A percentile compares a stretch with the other conserved stretches of the same genome.
phyloP scores from a whole-genome alignment of 192 early-diverging fungal genomes.

The Paraglomus brasilianum region DNA sequence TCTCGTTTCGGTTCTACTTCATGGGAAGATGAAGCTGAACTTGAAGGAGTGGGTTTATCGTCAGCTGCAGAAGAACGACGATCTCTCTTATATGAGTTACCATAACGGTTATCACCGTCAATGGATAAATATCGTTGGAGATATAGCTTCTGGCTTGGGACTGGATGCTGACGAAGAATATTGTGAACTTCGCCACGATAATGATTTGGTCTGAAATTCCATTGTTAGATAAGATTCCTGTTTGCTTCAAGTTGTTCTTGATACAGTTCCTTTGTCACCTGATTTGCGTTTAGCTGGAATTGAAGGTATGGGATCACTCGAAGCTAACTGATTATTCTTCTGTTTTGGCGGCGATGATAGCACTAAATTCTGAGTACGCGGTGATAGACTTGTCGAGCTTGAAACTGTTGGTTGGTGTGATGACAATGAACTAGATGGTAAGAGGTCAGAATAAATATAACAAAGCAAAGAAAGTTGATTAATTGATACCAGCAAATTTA shows the following conservation, averaged over 20 bases:
- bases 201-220: conserved; percentile 20
- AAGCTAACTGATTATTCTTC: not conserved
- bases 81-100: not conserved
- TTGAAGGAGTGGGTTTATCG: conserved; percentile 27
- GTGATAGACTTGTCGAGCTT: conserved; percentile 26
- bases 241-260: too few relatives aligned
- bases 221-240: too few relatives aligned
- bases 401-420: not conserved
- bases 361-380: conserved; percentile 16
- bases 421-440: not conserved
- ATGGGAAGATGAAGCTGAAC: conserved; percentile 25
- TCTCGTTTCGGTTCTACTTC: conserved; percentile 8
- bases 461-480: too few relatives aligned
- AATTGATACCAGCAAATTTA: too few relatives aligned
- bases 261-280: too few relatives aligned
- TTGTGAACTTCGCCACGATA: not conserved
- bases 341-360: not conserved
- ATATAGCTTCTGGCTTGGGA: not conserved
- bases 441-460: too few relatives aligned
- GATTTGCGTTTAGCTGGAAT: conserved; percentile 29
- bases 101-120: conserved; percentile 29
- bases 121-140: conserved; percentile 37
- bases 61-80: conserved; percentile 21
- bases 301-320: not conserved
- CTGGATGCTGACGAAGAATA: not conserved